Conservation (phyloP, 805 yeast species). For the Lipomyces starkeyi region DNA sequence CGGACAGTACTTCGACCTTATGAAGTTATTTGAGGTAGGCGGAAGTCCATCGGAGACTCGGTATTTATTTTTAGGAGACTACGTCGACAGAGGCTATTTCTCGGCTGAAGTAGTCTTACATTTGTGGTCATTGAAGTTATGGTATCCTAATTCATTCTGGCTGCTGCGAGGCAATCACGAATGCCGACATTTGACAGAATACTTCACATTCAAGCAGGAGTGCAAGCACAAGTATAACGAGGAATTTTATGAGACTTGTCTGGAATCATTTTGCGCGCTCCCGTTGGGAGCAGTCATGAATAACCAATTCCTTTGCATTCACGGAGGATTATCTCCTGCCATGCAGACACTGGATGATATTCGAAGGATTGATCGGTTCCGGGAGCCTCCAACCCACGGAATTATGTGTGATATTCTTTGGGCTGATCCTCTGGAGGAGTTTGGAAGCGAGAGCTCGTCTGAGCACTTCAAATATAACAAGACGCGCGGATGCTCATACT, state of each 20-base stretch:
- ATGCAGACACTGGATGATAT: constrained; percentile 72
- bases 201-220: constrained; percentile 90
- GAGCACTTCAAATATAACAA: constrained; percentile 65
- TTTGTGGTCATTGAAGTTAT: constrained; percentile 78
- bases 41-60: constrained; percentile 82
- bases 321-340: constrained; percentile 94
- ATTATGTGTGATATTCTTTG: constrained; percentile 92
- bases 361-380: constrained; percentile 72
- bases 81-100: constrained; percentile 92
- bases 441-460: constrained; percentile 62
- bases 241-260: constrained; percentile 70
- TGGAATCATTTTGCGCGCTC: constrained; percentile 79
- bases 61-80: constrained; percentile 88
- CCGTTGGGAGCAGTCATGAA: constrained; percentile 95
- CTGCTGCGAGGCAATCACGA: constrained; percentile 94
- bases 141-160: constrained; percentile 74
- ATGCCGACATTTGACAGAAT: constrained; percentile 88
- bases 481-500: constrained; percentile 91
- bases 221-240: constrained; percentile 81
- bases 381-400: constrained; percentile 93
- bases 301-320: constrained; percentile 92
- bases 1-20: constrained; percentile 89
- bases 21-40: constrained; percentile 91
- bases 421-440: constrained; percentile 95
- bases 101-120: constrained; percentile 75